Evolutionary conservation across 2,329 filamentous ascomycete species (phyloP).

Genomic region (Verticillium klebahnii): DNA sequence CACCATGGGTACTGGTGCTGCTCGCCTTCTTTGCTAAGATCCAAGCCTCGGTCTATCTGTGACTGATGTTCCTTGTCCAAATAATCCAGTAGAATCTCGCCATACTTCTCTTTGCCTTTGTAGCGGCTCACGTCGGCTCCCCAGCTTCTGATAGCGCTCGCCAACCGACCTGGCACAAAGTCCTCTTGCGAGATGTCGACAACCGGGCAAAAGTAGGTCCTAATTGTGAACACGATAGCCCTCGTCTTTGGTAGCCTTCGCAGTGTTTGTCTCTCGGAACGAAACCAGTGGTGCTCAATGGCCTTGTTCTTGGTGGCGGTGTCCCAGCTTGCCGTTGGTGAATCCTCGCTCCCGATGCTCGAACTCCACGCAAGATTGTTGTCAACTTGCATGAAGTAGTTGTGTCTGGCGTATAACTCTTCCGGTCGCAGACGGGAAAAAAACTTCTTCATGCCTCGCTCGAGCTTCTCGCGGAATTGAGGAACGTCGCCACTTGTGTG

Average conservation of each 20-base stretch:
- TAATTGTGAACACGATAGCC: slow-evolving; percentile 67
- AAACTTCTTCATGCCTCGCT: slow-evolving; percentile 77
- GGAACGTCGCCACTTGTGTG: slow-evolving; percentile 75
- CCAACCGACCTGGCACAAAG: slow-evolving; percentile 73
- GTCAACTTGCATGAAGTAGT: slow-evolving; percentile 87
- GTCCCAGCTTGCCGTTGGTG: slow-evolving; percentile 61
- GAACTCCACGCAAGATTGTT: slow-evolving; percentile 69
- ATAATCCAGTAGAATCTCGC: slow-evolving; percentile 69
- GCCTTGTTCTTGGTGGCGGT: slow-evolving; percentile 71
- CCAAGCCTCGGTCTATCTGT: slow-evolving; percentile 64
- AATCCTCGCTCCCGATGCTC: slow-evolving; percentile 71
- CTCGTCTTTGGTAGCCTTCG: slow-evolving; percentile 55
- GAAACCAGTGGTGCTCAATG: slow-evolving; percentile 70
- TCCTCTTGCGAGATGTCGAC: slow-evolving; percentile 64
- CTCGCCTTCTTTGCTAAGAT: slow-evolving; percentile 57
- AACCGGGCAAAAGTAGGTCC: slow-evolving; percentile 74
- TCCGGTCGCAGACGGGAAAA: slow-evolving; percentile 68
- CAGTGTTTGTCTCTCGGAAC: slow-evolving; percentile 70
- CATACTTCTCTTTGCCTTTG: slow-evolving; percentile 73
- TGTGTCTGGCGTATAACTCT: slow-evolving; percentile 59
- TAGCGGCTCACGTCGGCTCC: slow-evolving; percentile 71
- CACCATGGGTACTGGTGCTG: slow-evolving; percentile 57
- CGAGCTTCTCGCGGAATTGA: slow-evolving; percentile 63
- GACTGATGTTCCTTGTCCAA: slow-evolving; percentile 69
- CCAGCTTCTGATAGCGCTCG: slow-evolving; percentile 77